Percentiles rank a stretch among this genome's conserved stretches.
Evolutionary conservation across 139 green algal species (phyloP).

Genomic region (Chlamydomonas sp.): DNA sequence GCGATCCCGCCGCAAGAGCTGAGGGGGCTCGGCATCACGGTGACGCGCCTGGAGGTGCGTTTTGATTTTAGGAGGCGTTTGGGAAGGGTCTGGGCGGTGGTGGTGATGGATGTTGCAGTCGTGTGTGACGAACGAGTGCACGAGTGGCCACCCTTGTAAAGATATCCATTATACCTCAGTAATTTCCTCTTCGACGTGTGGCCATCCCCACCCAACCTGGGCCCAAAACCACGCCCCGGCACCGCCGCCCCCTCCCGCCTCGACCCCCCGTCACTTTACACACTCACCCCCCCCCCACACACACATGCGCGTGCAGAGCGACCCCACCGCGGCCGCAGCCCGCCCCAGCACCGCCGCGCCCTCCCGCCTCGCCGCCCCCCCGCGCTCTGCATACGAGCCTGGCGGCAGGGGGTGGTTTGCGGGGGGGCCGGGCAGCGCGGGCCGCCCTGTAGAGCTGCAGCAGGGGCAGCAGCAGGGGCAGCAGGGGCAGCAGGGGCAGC

Average conservation of each 20-base stretch:
- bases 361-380: slow-evolving; percentile 26
- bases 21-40: slow-evolving; percentile 69
- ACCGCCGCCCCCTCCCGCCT: no score
- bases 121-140: not conserved
- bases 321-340: slow-evolving; percentile 24
- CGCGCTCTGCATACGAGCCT: slow-evolving; percentile 12
- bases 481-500: not conserved
- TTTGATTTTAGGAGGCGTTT: not conserved
- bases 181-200: not conserved
- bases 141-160: not conserved
- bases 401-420: not conserved
- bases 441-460: not conserved
- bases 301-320: slow-evolving; percentile 16
- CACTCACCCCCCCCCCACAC: not conserved
- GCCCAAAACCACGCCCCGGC: no score
- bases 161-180: no score
- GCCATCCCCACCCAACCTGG: no score
- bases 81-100: not conserved
- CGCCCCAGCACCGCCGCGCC: slow-evolving; percentile 18
- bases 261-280: no score
- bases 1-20: slow-evolving; percentile 50
- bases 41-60: slow-evolving; percentile 16
- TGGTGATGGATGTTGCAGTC: not conserved
- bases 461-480: not conserved
- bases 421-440: not conserved